phyloP scores from a whole-genome alignment of 805 yeast species.

The Geotrichum ghanense region DNA sequence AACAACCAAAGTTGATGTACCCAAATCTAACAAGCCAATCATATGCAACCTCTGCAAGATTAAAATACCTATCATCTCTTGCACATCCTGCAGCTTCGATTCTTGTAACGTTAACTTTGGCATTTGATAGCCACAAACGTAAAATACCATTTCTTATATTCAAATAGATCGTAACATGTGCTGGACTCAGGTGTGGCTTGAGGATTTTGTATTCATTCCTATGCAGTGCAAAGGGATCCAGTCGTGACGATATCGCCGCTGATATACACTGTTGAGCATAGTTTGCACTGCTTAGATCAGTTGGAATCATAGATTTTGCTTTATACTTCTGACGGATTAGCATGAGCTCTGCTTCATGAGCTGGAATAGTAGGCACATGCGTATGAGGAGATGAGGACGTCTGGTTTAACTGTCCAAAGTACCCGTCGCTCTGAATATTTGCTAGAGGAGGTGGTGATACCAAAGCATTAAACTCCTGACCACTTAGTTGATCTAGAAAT shows the following conservation, averaged over 20 bases:
- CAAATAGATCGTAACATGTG: slow-evolving; percentile 31
- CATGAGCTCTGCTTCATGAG: slow-evolving; percentile 6
- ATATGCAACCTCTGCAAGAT: slow-evolving; percentile 32
- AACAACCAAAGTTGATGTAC: slow-evolving; percentile 32
- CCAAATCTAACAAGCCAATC: slow-evolving; percentile 32
- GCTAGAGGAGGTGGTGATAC: too few relatives aligned
- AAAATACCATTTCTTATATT: slow-evolving; percentile 32
- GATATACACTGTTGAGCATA: slow-evolving; percentile 31
- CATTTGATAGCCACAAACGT: slow-evolving; percentile 32
- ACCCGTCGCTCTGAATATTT: too few relatives aligned
- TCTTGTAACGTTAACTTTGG: slow-evolving; percentile 29
- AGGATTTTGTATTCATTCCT: slow-evolving; percentile 27
- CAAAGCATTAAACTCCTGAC: too few relatives aligned
- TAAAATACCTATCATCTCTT: slow-evolving; percentile 27
- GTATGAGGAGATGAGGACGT: too few relatives aligned
- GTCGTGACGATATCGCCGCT: slow-evolving; percentile 30
- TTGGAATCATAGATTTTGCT: slow-evolving; percentile 30
- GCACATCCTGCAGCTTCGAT: slow-evolving; percentile 34
- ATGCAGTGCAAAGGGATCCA: slow-evolving; percentile 28
- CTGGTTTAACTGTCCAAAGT: too few relatives aligned
- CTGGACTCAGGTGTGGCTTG: slow-evolving; percentile 22
- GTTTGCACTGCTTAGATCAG: slow-evolving; percentile 24
- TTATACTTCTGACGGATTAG: slow-evolving; percentile 22
- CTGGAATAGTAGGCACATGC: slow-evolving; percentile 6
- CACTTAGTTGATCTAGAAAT: too few relatives aligned